Base-by-base conservation (phyloP, 805 yeast genomes). In the Priceomyces castillae region DNA sequence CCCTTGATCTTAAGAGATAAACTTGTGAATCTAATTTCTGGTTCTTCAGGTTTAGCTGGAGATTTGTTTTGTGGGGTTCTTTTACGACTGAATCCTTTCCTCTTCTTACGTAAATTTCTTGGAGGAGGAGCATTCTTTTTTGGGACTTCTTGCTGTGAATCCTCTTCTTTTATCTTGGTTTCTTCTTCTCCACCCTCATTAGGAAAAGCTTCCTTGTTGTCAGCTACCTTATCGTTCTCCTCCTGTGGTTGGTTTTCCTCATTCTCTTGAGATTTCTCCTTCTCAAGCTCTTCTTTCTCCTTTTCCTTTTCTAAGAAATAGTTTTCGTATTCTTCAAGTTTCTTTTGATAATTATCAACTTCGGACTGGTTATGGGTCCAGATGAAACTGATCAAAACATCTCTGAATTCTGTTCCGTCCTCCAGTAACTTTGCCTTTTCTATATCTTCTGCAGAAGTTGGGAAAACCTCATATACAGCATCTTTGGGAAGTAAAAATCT, bases 401-500 rank as follows among this genome's bases (percentile, higher is more conserved):
- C 80, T 12, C 69, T 51, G 12, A 41, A 39, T 23, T 52, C 58
- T 4, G 49, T 47, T 17, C 41, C 53, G 22, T 50, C 54, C 14
- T 46, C 54, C 37, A 56, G 58, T 3, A 61, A 54, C 9, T 34
- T 54, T 49, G 41, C 62, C 54, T 46, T 56, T 51, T 34, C 55
- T 57, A 31, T 59, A 42, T 46, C 55, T 10, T 34, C 37, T 12
- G 25, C 18, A 9, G 43, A 40, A 3, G 56, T 53, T 1, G 69
- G 65, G 11, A 60, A 35, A 1, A 77, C 68, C 63, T 90, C 97
- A 46, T 85, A 68, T 2, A 92, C 76, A 1, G 95, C 77, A 48
- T 88, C 79, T 50, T 82, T 82, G 0, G 98, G 97, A 0, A 92
- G 58, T 45, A 76, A 66, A 54, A 77, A 92, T 45, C 98, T 74